A percentile compares a stretch with the other conserved stretches of the same genome.
phyloP scores from a whole-genome alignment of 2,329 filamentous ascomycete species.

The Colletotrichum sp. region DNA sequence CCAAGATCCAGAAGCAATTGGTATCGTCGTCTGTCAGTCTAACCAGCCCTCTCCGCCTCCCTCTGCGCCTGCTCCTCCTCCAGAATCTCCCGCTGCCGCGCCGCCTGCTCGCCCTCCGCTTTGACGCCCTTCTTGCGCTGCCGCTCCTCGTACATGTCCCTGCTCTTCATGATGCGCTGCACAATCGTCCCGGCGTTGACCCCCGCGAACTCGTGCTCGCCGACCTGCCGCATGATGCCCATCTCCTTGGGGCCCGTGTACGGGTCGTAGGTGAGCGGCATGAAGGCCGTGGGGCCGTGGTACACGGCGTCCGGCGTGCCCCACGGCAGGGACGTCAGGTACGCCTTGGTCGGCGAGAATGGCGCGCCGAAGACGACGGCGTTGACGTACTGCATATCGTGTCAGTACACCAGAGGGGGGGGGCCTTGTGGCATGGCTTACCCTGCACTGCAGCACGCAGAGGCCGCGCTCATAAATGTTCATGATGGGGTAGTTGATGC shows the following conservation, averaged over 20 bases:
- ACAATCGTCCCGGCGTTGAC: constrained; percentile 96
- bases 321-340: constrained; percentile 76
- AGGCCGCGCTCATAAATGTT: constrained; percentile 97
- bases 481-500: constrained; percentile 99
- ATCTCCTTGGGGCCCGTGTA: constrained; percentile 82
- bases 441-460: constrained; percentile 93
- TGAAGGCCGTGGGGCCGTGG: constrained; percentile 94
- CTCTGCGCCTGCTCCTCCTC: constrained; percentile 61
- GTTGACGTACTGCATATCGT: constrained; percentile 73
- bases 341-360: constrained; percentile 80
- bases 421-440: constrained; percentile 33
- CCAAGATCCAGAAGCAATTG: background rate
- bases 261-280: constrained; percentile 78
- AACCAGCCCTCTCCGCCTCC: constrained; percentile 42
- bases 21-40: background rate
- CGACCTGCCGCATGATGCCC: constrained; percentile 83
- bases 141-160: constrained; percentile 87
- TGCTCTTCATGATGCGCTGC: constrained; percentile 83
- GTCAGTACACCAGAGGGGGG: background rate
- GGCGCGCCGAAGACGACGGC: constrained; percentile 89
- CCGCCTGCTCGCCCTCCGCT: constrained; percentile 73
- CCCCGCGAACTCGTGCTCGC: constrained; percentile 77
- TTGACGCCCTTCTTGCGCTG: constrained; percentile 92
- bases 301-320: constrained; percentile 82
- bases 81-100: constrained; percentile 63